Conservation (phyloP, 768 basidiomycete genomes). For the Terana coerulea region DNA sequence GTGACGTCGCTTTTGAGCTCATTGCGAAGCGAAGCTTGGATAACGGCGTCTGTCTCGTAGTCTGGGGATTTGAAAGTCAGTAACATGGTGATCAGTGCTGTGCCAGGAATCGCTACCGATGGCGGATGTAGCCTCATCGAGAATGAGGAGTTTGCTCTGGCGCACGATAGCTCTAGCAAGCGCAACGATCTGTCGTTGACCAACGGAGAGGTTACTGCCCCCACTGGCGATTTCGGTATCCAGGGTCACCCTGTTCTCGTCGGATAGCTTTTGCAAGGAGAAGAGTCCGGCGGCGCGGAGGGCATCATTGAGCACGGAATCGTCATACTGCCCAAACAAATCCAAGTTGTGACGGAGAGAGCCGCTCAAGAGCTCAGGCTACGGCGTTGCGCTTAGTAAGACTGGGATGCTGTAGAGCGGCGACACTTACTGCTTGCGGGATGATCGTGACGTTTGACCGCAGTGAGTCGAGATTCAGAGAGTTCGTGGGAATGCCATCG, state of each 20-base stretch:
- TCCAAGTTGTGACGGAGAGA: constrained; percentile 46
- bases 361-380: constrained; percentile 40
- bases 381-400: constrained; percentile 36
- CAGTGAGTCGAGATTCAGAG: constrained; percentile 48
- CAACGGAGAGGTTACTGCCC: constrained; percentile 45
- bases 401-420: constrained; percentile 32
- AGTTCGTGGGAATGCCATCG: constrained; percentile 41
- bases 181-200: constrained; percentile 59
- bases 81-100: not conserved
- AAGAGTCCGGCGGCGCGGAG: constrained; percentile 38
- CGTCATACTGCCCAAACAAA: constrained; percentile 46
- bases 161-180: constrained; percentile 56
- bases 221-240: constrained; percentile 43
- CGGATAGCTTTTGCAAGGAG: constrained; percentile 26
- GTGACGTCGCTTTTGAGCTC: constrained; percentile 42
- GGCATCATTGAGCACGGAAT: constrained; percentile 37
- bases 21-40: constrained; percentile 51
- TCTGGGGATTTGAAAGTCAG: constrained; percentile 29
- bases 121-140: constrained; percentile 54
- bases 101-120: constrained; percentile 29
- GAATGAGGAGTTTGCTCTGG: constrained; percentile 49
- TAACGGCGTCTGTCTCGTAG: constrained; percentile 52
- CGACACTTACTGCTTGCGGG: constrained; percentile 43
- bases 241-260: constrained; percentile 36
- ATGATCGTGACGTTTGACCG: constrained; percentile 55